Percentiles rank a stretch among this genome's conserved stretches.
phyloP scores from a whole-genome alignment of 2,329 filamentous ascomycete genomes.

The Venturia effusa region DNA sequence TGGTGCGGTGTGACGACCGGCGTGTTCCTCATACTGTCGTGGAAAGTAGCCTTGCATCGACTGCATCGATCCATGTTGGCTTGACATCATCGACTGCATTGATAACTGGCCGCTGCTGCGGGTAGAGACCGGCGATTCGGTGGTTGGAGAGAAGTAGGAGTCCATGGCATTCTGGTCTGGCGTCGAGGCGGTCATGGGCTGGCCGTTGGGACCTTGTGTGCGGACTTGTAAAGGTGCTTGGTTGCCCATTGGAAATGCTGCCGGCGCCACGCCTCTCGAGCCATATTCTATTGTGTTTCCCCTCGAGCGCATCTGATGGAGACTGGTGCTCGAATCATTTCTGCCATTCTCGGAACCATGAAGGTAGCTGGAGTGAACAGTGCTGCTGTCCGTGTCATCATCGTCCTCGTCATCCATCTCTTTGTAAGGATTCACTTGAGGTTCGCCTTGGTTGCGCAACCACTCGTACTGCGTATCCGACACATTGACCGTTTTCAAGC shows the following conservation, averaged over 20 bases:
- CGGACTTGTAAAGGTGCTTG: constrained; percentile 56
- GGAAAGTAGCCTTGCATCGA: constrained; percentile 74
- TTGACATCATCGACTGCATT: constrained; percentile 47
- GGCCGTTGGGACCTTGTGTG: constrained; percentile 30
- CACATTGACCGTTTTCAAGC: not conserved
- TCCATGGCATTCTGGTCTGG: constrained; percentile 47
- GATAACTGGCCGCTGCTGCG: constrained; percentile 56
- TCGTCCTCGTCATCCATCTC: constrained; percentile 46
- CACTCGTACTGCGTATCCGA: constrained; percentile 34
- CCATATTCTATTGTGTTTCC: constrained; percentile 64
- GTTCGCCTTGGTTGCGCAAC: constrained; percentile 62
- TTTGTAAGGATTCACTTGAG: constrained; percentile 73
- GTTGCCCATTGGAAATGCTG: constrained; percentile 59
- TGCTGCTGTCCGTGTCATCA: constrained; percentile 30
- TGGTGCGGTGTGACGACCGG: constrained; percentile 78
- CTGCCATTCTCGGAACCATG: constrained; percentile 28
- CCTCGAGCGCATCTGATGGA: constrained; percentile 49
- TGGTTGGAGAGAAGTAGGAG: constrained; percentile 87
- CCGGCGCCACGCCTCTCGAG: constrained; percentile 46
- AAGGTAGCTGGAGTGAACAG: not conserved
- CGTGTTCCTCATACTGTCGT: constrained; percentile 59
- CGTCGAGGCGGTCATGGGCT: constrained; percentile 41
- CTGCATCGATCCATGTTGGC: constrained; percentile 19
- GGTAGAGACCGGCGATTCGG: constrained; percentile 67
- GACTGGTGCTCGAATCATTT: constrained; percentile 62